phyloP scores from a whole-genome alignment of 441 rosid species.

The Adansonia rubrostipa region DNA sequence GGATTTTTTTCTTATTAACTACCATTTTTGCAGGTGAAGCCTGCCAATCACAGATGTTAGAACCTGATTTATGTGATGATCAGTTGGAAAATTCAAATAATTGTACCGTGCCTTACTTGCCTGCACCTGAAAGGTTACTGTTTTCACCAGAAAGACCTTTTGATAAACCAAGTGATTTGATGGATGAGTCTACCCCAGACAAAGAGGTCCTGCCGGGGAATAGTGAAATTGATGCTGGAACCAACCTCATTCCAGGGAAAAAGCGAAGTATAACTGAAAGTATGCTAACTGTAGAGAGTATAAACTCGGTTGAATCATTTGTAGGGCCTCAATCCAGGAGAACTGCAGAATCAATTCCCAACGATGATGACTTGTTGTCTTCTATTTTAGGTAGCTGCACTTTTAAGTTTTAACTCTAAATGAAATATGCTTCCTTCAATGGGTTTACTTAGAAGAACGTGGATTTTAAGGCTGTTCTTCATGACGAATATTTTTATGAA shows the following conservation, averaged over 20 bases:
- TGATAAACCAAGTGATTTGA: conserved; percentile 52
- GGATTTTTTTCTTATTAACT: conserved; percentile 11
- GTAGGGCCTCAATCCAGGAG: conserved; percentile 57
- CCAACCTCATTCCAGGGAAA: conserved; percentile 58
- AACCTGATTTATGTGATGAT: conserved; percentile 44
- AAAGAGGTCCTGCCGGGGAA: conserved; percentile 49
- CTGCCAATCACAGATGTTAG: conserved; percentile 42
- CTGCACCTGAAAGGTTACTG: conserved; percentile 84
- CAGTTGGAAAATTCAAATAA: conserved; percentile 43
- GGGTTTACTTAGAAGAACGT: background rate
- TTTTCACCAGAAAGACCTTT: conserved; percentile 54
- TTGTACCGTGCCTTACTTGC: conserved; percentile 47
- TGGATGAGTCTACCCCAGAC: conserved; percentile 65
- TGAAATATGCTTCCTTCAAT: conserved; percentile 18
- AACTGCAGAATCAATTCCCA: conserved; percentile 76
- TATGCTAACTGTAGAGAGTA: conserved; percentile 62
- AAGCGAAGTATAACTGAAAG: conserved; percentile 81
- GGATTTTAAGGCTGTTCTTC: conserved; percentile 11
- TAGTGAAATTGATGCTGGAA: conserved; percentile 48
- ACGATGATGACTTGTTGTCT: conserved; percentile 89
- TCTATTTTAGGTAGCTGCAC: conserved; percentile 82
- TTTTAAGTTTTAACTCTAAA: background rate
- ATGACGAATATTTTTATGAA: background rate
- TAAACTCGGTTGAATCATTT: conserved; percentile 73
- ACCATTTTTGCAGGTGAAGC: conserved; percentile 40